Evolutionary conservation across 768 basidiomycete species (phyloP), one percentile per base, ranked within the genome.

Genomic region (Pulveroboletus sp.): DNA sequence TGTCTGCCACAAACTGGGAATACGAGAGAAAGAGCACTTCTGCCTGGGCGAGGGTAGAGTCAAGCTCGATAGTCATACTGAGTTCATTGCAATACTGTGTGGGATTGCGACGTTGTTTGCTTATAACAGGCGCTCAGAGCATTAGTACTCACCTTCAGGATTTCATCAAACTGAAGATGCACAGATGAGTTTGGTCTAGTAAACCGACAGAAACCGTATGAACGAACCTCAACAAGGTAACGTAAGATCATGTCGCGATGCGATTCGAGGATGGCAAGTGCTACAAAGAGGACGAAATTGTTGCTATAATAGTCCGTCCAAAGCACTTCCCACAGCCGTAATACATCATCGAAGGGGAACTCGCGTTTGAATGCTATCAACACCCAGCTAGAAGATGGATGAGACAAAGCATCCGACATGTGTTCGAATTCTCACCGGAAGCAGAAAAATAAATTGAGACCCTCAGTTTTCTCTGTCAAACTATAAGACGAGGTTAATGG

Each of bases 21-120:
- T 96, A 97, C 1, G 93, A 93, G 2, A 95, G 77, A 76, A 91
- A 98, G 18, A 99, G 78, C 14, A 98, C 93, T 69, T 99, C 96
- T 9, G 95, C 96, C 70, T 98, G 96, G 0, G 92, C 87, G 8
- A 99, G 79, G 17, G 96, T 95, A 1, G 86, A 83, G 65, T 96
- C 88, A n/a, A 98, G 80, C 65, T 98, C 96, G 58, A 99, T 95
- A 45, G 93, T 91, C 86, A 92, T 92, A 69, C 87, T 90, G 54
- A 95, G 81, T 59, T 95, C 91, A 62, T 94, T 95, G 73, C 89
- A 91, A 60, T 94, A 96, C 85, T 63, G 35, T 11, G 31, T 87
- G 57, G 31, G 39, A 30, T 51, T 28, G 28, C 51, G 2, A 28
- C 6, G 37, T 46, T 58, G 43, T 46, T 40, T 24, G 43, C 46